Evolutionary conservation across 2,329 filamentous ascomycete genomes (phyloP), one percentile per base, ranked within the genome.

Genomic region (Iodosphaeria phyllophila): DNA sequence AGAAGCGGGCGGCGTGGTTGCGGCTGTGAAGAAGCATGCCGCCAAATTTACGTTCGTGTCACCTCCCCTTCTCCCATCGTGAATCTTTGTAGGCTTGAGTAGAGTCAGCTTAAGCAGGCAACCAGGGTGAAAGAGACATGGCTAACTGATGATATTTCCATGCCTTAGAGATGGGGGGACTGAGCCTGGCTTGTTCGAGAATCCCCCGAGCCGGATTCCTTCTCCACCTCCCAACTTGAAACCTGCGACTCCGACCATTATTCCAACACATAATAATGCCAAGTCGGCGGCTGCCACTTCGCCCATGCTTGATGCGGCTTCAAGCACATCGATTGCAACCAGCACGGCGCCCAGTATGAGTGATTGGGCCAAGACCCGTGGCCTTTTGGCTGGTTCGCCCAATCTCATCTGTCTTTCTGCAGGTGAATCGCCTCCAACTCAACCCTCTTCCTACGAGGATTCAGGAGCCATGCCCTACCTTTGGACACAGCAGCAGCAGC

Each of bases 401-500:
- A 46, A 47, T 34, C 28, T 46, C 28, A 47, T 46, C 25, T 46
- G 43, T 22, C 38, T 47, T 23, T n/a, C n/a, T n/a, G 47, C 47
- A 42, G 43, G 44, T 24, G 44, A 47, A 30, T 47, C 44, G 22
- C 44, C 44, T 6, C 44, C 44, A 12, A 47, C 44, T n/a, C 43
- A 43, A 20, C 44, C 44, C n/a, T 47, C 44, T 9, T 47, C 44
- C 9, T 47, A 47, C 22, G 44, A 47, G 28, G 44, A 47, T 26
- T n/a, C n/a, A n/a, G n/a, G n/a, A n/a, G n/a, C n/a, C 26, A 26
- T 42, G 17, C 28, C 36, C n/a, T 48, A 49, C 27, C 39, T 40
- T 18, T 47, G 41, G 43, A 44, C 38, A 45, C 30, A 51, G 41
- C 40, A 52, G 47, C 31, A 52, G 40, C 18, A 52, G 38, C 32